These are phyloP conservation scores for Collybia sordida DNA, from an alignment of 768 basidiomycete genomes.

Conservation along the genomic window DNA sequence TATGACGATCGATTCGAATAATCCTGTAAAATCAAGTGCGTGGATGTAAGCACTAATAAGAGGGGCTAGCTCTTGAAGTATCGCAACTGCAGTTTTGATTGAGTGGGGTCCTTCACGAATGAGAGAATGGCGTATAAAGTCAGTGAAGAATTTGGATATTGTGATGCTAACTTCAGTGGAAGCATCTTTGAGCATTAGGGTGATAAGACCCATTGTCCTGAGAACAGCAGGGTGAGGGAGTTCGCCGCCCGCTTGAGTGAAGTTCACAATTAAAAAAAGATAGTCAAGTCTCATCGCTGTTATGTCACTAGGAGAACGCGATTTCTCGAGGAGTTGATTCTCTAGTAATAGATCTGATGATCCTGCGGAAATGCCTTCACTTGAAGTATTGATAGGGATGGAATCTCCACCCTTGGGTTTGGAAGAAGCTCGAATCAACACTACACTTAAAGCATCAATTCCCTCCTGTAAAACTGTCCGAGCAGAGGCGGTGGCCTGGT, in stretches of 20 bases:
- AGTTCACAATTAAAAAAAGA: conserved; percentile 51
- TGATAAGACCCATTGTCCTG: conserved; percentile 55
- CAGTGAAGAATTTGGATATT: conserved; percentile 52
- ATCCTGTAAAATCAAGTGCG: conserved; percentile 54
- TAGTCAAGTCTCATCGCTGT: conserved; percentile 65
- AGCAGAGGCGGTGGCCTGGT: conserved; percentile 51
- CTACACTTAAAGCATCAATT: conserved; percentile 61
- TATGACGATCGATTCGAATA: conserved; percentile 50
- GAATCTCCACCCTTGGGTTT: conserved; percentile 45
- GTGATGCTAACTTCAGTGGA: conserved; percentile 32
- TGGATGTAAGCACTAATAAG: conserved; percentile 50
- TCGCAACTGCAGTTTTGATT: conserved; percentile 47
- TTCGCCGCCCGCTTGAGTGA: conserved; percentile 51
- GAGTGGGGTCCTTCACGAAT: conserved; percentile 42
- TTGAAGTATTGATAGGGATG: conserved; percentile 17
- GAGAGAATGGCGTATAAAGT: conserved; percentile 50
- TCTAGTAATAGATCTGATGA: conserved; percentile 27
- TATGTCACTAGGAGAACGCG: conserved; percentile 52
- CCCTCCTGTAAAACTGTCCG: conserved; percentile 64
- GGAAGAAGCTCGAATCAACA: conserved; percentile 45
- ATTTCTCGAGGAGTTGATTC: conserved; percentile 36
- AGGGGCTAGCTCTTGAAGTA: conserved; percentile 57
- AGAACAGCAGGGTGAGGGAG: conserved; percentile 37
- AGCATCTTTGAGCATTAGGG: conserved; percentile 54
- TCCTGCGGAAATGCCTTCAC: conserved; percentile 24